Base-by-base conservation (phyloP, 1,284 basidiomycete species). In the Marasmius oreades region DNA sequence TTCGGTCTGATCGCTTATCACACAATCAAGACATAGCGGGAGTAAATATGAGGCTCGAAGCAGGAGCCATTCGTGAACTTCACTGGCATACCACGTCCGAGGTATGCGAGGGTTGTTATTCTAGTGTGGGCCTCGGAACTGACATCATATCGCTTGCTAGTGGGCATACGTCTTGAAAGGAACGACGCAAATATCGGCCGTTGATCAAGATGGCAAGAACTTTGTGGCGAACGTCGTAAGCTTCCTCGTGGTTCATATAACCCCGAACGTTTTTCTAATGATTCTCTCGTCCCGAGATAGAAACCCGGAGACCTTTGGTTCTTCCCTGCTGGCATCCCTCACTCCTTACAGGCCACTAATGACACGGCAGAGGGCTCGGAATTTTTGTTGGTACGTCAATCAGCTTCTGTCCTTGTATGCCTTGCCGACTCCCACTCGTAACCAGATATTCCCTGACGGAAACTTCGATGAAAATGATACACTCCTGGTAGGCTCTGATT, bases 41-140 rank as follows among this genome's bases (percentile, higher is more conserved):
- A 43, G 86, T 87, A 7, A 81, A 89, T 64, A 87, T 88, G 85
- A 78, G 85, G 22, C 70, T 89, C 20, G 77, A 85, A 65, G 70
- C 80, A 48, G 87, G 86, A 7, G 82, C 82, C 0, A 73, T 86
- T 63, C 79, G 85, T 20, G 86, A 90, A 67, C 74, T 90, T 33
- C 88, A 90, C 64, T 89, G 88, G 87, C 87, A 91, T 66, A 80
- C 75, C 55, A 82, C 81, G 3, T 74, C 81, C 24, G 88, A 90
- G 74, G 83, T 83, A 66, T 56, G 39, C 16, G n/a, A 42, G 20
- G 16, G 5, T n/a, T 70, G 39, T 55, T 10, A 26, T 26, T 46
- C 5, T 5, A 46, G 31, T 14, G 12, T 34, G 22, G 24, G 1
- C 3, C 14, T 22, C 23, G 23, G 22, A 37, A 23, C 18, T 33